Base-by-base conservation (phyloP, 2,329 filamentous ascomycete genomes). In the Talaromyces sp. region DNA sequence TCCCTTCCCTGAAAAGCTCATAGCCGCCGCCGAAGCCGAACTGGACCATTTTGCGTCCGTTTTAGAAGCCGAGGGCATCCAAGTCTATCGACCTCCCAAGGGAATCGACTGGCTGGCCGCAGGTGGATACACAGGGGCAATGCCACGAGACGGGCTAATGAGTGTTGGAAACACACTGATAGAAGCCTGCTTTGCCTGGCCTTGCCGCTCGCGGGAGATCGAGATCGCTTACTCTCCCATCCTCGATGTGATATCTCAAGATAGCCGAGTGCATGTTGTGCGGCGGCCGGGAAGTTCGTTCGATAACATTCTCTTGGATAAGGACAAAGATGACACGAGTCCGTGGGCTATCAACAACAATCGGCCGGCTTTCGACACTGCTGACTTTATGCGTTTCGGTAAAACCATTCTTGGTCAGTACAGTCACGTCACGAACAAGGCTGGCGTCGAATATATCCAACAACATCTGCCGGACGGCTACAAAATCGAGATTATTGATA, bases 331-430 rank as follows among this genome's bases (percentile, higher is more conserved):
- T 46, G 2, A 46, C n/a, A 19, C 43, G 8, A 46, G 43, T 10
- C 56, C 49, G 13, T 73, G 70, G 70, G 62, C 63, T 14, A 73
- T 73, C 64, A 74, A 74, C 58, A 71, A 75, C 60, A 66, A 57
- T 21, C 66, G 72, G 0, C 70, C 70, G 5, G 70, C 73, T 4
- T 73, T 74, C 38, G 72, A 74, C 56, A 68, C 69, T 21, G 72
- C 72, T 7, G 72, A 74, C 55, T 74, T 74, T 58, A 69, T 74
- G 67, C 66, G 72, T 1, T 70, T 74, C 41, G 73, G 71, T 19
- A 69, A 67, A 41, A 65, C 61, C 14, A 62, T 74, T 24, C 60
- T 74, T 38, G 71, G 68, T 3, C 72, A 75, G 57, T 60, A 67
- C 24, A 73, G 70, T 62, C 59, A 74, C 56, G 72, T 75, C 51